Evolutionary conservation across 192 early-diverging fungal species (phyloP).

Genomic region (Oehlia diaphana): DNA sequence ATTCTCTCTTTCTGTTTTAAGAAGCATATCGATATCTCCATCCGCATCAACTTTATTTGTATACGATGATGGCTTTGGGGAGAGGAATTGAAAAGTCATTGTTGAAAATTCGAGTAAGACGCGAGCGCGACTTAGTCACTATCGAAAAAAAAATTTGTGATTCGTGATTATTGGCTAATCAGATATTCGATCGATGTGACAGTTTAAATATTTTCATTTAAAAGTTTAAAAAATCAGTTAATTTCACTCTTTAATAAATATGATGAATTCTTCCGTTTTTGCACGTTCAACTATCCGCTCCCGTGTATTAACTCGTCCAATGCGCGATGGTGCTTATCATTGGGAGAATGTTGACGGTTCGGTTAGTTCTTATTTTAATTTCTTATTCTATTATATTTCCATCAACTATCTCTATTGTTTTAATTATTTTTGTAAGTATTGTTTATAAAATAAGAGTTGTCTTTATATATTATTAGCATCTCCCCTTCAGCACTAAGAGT

Average conservation of each 20-base stretch:
- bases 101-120: not conserved
- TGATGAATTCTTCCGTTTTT: slow-evolving; percentile 32
- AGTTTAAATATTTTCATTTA: too few relatives aligned
- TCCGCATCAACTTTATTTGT: not conserved
- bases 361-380: not conserved
- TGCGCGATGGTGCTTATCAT: slow-evolving; percentile 41
- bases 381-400: too few relatives aligned
- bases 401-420: not conserved
- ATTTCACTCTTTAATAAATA: not conserved
- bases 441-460: not conserved
- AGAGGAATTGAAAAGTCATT: slow-evolving; percentile 25
- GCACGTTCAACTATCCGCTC: slow-evolving; percentile 41
- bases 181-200: too few relatives aligned
- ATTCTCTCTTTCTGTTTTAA: not conserved
- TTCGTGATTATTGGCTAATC: too few relatives aligned
- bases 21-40: slow-evolving; percentile 22
- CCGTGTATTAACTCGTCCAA: slow-evolving; percentile 37
- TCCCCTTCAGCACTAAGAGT: slow-evolving; percentile 63
- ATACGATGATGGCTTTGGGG: not conserved
- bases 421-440: not conserved
- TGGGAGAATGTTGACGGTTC: slow-evolving; percentile 42
- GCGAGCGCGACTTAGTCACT: not conserved
- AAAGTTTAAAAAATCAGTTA: too few relatives aligned
- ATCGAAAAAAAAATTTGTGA: too few relatives aligned
- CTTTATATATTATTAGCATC: slow-evolving; percentile 40